Base-by-base conservation (phyloP, 1,139 yeast species). In the Taiozyma sp. region DNA sequence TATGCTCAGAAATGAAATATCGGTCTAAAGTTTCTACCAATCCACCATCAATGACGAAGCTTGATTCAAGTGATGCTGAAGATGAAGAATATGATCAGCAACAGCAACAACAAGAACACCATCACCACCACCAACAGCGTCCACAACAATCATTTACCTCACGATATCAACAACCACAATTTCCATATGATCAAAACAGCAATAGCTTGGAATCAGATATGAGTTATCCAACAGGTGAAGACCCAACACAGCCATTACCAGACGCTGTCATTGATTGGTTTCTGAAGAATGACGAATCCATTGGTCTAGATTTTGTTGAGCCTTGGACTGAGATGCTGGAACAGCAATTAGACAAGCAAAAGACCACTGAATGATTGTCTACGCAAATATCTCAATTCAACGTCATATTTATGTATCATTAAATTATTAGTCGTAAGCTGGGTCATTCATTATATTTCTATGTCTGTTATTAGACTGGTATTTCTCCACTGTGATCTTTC, bases 241-340 rank as follows among this genome's bases (percentile, higher is more conserved):
- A 49, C 39, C 40, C 44, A 2, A 32, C 46, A 10, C 59, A 56
- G 26, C 56, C 60, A 14, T 45, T 60, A 3, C 82, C 82, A 43
- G 80, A 79, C 50, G 85, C 82, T 48, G 79, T 84, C 13, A 79
- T 83, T 65, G 87, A 83, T 52, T 85, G 89, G 87, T 87, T 88
- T 61, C 73, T 82, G 50, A 81, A 78, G 59, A 83, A 84, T 58
- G 77, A 75, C 47, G 74, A 69, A 47, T 72, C 78, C 40, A 82
- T 87, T 40, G 96, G 96, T 21, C 72, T 88, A 50, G 95, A 88
- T 53, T 88, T 88, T 60, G 96, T 88, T 37, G 96, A 87, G 43
- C 95, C 95, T 3, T 85, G 95, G 83, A 86, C 95, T 9, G 91
- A 86, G 63, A 85, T 86, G 77, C 79, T 88, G 48, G 96, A 88